Percentiles rank a stretch among this genome's conserved stretches.
Evolutionary conservation across 2,329 filamentous ascomycete species (phyloP).

Genomic region (Trichoderma citrinoviride): DNA sequence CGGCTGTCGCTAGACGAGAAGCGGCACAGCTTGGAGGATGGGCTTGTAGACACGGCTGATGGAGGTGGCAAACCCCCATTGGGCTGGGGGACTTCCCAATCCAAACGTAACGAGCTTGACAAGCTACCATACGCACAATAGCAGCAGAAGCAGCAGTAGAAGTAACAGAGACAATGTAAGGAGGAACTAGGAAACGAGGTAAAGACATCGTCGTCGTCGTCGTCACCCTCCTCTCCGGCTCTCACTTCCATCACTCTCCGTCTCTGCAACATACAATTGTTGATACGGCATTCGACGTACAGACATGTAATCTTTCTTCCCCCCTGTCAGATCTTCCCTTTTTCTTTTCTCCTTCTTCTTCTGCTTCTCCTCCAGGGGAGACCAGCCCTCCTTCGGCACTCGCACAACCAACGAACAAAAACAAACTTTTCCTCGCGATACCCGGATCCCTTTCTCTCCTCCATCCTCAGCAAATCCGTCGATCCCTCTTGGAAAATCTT

Average conservation of each 20-base stretch:
- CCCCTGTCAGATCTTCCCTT: background rate
- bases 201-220: no score
- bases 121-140: no score
- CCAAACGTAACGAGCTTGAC: no score
- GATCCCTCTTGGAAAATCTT: conserved; percentile 11
- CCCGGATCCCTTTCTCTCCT: background rate
- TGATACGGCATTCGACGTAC: no score
- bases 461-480: background rate
- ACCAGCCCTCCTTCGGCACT: conserved; percentile 14
- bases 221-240: no score
- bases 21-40: no score
- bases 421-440: background rate
- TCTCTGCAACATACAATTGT: no score
- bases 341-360: background rate
- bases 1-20: conserved; percentile 4
- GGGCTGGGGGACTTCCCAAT: background rate
- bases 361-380: background rate
- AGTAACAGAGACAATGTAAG: no score
- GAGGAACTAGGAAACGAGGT: no score
- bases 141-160: no score
- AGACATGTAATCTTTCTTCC: background rate
- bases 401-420: background rate
- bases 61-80: background rate
- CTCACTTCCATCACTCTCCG: no score
- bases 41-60: background rate